Conservation (phyloP, 2,329 filamentous ascomycete species). For the Monosporascus ibericus region DNA sequence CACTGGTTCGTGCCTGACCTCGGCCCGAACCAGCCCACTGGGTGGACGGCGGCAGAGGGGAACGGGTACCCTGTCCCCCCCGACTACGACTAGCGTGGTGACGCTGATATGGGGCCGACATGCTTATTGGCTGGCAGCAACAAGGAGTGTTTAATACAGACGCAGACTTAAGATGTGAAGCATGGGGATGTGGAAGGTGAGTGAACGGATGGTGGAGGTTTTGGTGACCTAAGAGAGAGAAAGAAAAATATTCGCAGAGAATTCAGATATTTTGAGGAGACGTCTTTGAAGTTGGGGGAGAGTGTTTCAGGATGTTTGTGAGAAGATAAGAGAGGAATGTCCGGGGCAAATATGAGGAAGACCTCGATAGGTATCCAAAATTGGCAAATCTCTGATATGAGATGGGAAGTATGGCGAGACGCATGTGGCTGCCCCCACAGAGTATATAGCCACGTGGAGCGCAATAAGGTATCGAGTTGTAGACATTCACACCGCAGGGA, state of each 20-base stretch:
- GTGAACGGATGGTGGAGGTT: not conserved
- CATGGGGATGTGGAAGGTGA: not conserved
- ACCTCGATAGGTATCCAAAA: not conserved
- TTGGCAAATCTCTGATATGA: no score
- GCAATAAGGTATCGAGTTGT: no score
- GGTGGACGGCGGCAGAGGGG: not conserved
- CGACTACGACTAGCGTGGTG: not conserved
- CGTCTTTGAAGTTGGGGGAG: not conserved
- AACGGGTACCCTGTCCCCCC: not conserved
- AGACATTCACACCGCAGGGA: not conserved
- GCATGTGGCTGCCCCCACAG: no score
- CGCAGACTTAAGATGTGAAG: not conserved
- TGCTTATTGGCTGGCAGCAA: not conserved
- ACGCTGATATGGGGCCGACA: not conserved
- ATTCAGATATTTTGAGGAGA: no score
- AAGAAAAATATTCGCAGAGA: no score
- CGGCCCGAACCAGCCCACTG: not conserved
- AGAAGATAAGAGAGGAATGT: not conserved
- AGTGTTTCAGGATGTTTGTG: not conserved
- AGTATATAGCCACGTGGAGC: no score
- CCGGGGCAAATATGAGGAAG: not conserved
- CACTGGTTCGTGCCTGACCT: no score
- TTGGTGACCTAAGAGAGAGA: not conserved
- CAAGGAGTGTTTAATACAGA: not conserved
- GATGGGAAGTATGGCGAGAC: no score